Percentiles rank a stretch among this genome's conserved stretches.
phyloP scores from a whole-genome alignment of 202 grass and related monocot species.

The Alloteropsis angusta region DNA sequence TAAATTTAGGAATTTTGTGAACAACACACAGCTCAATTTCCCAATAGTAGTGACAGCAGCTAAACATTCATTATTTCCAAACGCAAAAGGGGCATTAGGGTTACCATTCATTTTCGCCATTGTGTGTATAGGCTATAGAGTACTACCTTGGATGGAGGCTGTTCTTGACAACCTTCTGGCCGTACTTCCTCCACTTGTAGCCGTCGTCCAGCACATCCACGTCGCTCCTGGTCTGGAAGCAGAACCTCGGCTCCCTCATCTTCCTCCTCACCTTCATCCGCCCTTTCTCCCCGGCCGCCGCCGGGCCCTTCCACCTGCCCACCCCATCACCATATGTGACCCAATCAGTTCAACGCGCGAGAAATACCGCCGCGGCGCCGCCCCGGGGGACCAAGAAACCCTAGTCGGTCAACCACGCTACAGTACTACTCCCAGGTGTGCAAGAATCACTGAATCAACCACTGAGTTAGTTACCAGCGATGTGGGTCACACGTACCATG shows the following conservation, averaged over 20 bases:
- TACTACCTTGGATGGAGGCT: conserved; percentile 88
- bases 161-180: conserved; percentile 98
- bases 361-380: no score
- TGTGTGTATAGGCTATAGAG: background rate
- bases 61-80: background rate
- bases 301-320: conserved; percentile 59
- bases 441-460: background rate
- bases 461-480: no score
- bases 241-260: conserved; percentile 97
- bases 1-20: background rate
- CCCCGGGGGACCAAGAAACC: background rate
- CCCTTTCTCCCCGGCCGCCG: conserved; percentile 43
- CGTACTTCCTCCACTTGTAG: conserved; percentile 99
- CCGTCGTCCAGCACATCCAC: conserved; percentile 92
- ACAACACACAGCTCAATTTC: background rate
- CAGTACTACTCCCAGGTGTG: background rate
- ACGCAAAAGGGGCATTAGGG: background rate
- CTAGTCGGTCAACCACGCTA: background rate
- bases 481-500: conserved; percentile 26
- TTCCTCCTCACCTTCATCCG: conserved; percentile 91
- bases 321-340: background rate
- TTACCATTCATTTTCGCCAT: background rate
- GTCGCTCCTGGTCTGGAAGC: conserved; percentile 97
- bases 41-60: background rate
- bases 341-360: background rate